phyloP scores from a whole-genome alignment of 2,329 filamentous ascomycete species.

The Dothideomycetes sp. region DNA sequence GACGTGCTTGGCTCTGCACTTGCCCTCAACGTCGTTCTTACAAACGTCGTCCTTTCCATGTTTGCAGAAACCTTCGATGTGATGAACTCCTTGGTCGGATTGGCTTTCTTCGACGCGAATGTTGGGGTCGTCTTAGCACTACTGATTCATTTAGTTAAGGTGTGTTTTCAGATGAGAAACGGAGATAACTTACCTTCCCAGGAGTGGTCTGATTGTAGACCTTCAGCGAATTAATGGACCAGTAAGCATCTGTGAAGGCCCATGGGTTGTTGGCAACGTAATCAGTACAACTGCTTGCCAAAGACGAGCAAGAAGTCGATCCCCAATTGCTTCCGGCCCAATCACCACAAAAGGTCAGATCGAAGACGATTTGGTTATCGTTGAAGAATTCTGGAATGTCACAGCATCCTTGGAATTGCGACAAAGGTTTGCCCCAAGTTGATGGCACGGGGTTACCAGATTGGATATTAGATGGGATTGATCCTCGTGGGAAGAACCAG shows the following conservation, averaged over 20 bases:
- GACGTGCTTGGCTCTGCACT: too few relatives aligned
- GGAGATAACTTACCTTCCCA: too few relatives aligned
- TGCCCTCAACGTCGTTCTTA: too few relatives aligned
- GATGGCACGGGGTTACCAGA: constrained; percentile 46
- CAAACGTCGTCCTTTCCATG: too few relatives aligned
- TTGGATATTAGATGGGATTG: constrained; percentile 34
- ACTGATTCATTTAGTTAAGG: too few relatives aligned
- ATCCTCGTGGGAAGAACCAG: constrained; percentile 30
- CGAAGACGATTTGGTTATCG: constrained; percentile 43
- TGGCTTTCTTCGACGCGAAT: too few relatives aligned
- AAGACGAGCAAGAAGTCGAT: constrained; percentile 37
- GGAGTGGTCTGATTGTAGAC: constrained; percentile 24
- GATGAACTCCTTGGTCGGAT: too few relatives aligned
- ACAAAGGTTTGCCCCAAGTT: constrained; percentile 53
- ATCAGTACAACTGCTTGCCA: constrained; percentile 22
- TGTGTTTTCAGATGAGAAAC: too few relatives aligned
- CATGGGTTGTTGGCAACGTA: constrained; percentile 28
- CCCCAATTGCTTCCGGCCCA: constrained; percentile 29
- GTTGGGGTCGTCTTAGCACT: too few relatives aligned
- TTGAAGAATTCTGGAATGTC: constrained; percentile 57
- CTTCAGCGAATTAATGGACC: constrained; percentile 32
- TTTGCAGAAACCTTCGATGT: too few relatives aligned
- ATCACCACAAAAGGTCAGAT: constrained; percentile 32
- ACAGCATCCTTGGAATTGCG: constrained; percentile 57
- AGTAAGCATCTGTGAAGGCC: constrained; percentile 32